Evolutionary conservation across 1,284 basidiomycete genomes (phyloP), one percentile per base, ranked within the genome.

Genomic region (Amylostereum areolatum): DNA sequence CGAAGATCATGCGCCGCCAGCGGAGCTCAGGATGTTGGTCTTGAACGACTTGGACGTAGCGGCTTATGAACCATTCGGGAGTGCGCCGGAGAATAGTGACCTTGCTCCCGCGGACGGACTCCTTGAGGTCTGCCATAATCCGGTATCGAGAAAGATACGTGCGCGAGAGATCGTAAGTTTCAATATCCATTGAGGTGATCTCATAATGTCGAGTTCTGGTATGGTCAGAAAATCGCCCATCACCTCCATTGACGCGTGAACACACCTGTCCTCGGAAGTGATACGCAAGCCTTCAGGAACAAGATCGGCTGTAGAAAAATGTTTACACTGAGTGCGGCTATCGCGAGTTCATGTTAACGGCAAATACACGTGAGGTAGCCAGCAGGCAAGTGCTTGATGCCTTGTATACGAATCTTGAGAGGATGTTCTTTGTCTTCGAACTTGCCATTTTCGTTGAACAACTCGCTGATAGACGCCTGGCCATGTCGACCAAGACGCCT

Each of bases 51-150:
- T 52, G 55, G 2, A 73, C 55, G 43, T 72, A 70, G 9, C 55
- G 55, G 0, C 65, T 52, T n/a, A 74, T 64, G 50, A 78, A 69
- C 73, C 75, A 83, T 11, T 68, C 62, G 8, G 79, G 71, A 0
- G 73, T 76, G 28, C 77, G 71, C 10, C 66, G 55, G 35, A 64
- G 57, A 2, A 66, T 2, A 0, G 66, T 65, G 11, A 58, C 48
- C 3, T 57, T 52, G 10, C 32, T 45, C 30, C 73, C 68, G 1
- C 53, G 46, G 41, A 68, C 55, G 10, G 81, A 51, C 4, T 59
- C 48, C 9, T 55, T 40, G 18, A 67, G 45, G 31, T 53, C 48
- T 8, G 48, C 51, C 3, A 61, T 46, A 5, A 60, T 47, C 9
- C 61, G 59, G 43, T 59, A 63, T 11, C 65, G 62, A 4, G 67